Percentiles rank a stretch among this genome's conserved stretches.
These are phyloP conservation scores for Blastobotrys proliferans DNA, from an alignment of 1,139 yeast genomes.

Conservation along the genomic window DNA sequence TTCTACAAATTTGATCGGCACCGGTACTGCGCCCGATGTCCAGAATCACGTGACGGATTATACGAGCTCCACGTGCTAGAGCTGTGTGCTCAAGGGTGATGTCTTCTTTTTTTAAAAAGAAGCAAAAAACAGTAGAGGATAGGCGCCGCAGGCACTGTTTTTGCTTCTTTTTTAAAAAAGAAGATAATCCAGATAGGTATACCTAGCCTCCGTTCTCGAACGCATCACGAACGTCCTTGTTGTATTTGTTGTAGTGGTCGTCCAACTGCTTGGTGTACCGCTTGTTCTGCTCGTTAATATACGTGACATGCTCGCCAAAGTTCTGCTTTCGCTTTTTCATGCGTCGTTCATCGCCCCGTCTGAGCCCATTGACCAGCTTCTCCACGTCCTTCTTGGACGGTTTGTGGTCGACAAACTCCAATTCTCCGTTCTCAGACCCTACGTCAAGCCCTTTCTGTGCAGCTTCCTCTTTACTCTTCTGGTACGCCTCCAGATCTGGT, in stretches of 20 bases:
- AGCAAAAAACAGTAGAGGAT: too few relatives aligned
- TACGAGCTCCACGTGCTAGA: too few relatives aligned
- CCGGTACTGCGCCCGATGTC: too few relatives aligned
- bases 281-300: conserved; percentile 69
- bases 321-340: conserved; percentile 38
- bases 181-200: too few relatives aligned
- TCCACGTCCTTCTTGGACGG: conserved; percentile 42
- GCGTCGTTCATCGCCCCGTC: conserved; percentile 36
- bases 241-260: conserved; percentile 50
- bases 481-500: conserved; percentile 46
- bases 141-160: too few relatives aligned
- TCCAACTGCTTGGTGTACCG: conserved; percentile 72
- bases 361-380: conserved; percentile 39
- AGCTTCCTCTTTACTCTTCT: conserved; percentile 30
- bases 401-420: conserved; percentile 29
- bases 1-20: too few relatives aligned
- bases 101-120: too few relatives aligned
- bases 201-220: too few relatives aligned
- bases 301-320: conserved; percentile 39
- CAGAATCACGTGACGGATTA: too few relatives aligned
- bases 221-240: conserved; percentile 39
- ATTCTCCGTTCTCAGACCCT: neutral
- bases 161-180: too few relatives aligned
- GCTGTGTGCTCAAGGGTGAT: too few relatives aligned
- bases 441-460: neutral